Conservation (phyloP, 2,329 filamentous ascomycete genomes). For the Neospermospora avenae region DNA sequence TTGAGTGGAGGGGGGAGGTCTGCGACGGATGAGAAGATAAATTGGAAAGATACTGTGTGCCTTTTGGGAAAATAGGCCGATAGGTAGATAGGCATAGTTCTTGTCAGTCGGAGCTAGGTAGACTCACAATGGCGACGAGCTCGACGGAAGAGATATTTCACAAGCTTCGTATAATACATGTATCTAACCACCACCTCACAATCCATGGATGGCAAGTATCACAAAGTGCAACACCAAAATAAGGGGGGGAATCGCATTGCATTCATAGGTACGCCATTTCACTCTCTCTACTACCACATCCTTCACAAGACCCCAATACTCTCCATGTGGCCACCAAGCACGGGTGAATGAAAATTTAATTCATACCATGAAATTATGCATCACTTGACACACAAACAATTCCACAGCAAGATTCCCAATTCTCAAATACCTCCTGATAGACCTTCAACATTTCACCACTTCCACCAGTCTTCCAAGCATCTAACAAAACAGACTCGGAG, state of each 20-base stretch:
- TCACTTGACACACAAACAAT: slow-evolving; percentile 19
- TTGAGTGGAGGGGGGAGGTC: too few relatives aligned
- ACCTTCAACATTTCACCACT: slow-evolving; percentile 9
- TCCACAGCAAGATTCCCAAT: background rate
- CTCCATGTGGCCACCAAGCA: slow-evolving; percentile 10
- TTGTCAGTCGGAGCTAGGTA: too few relatives aligned
- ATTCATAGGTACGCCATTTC: slow-evolving; percentile 19
- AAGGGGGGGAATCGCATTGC: slow-evolving; percentile 20
- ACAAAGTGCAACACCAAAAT: too few relatives aligned
- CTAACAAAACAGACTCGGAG: background rate
- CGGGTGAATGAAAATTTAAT: background rate
- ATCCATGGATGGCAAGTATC: too few relatives aligned
- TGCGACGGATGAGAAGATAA: too few relatives aligned
- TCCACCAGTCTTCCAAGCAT: slow-evolving; percentile 1
- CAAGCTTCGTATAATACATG: too few relatives aligned
- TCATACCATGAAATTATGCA: background rate
- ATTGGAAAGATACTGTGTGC: too few relatives aligned
- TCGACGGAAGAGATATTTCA: too few relatives aligned
- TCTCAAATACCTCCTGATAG: slow-evolving; percentile 9
- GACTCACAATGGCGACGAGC: too few relatives aligned
- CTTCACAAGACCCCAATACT: slow-evolving; percentile 20
- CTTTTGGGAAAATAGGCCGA: too few relatives aligned
- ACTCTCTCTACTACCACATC: background rate
- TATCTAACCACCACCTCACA: too few relatives aligned
- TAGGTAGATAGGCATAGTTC: too few relatives aligned